Percentiles rank a stretch among this genome's conserved stretches.
phyloP scores from a whole-genome alignment of 2,329 filamentous ascomycete species.

The Hymenoscyphus fraxineus region DNA sequence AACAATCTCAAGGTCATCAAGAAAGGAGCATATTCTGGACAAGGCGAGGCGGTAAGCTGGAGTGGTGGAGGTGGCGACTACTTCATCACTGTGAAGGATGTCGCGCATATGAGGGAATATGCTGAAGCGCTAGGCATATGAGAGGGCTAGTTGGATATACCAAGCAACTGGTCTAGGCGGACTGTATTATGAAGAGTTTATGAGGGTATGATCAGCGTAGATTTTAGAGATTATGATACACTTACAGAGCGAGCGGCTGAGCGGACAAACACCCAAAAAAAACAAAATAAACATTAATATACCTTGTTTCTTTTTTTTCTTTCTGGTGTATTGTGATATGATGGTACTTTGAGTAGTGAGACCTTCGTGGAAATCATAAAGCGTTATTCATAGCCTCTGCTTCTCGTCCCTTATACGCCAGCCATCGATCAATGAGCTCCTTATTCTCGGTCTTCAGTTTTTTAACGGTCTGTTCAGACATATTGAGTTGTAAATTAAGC shows the following conservation, averaged over 20 bases:
- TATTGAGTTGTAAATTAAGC: constrained; percentile 80
- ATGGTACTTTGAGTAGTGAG: constrained; percentile 1
- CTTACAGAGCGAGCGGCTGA: constrained; percentile 3
- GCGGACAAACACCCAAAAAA: not conserved
- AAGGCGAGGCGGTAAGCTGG: constrained; percentile 77
- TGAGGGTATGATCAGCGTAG: constrained; percentile 11
- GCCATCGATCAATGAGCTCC: constrained; percentile 86
- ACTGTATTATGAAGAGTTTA: constrained; percentile 7
- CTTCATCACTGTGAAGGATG: constrained; percentile 73
- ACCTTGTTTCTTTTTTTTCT: not conserved
- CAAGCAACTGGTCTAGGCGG: not conserved
- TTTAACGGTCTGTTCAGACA: constrained; percentile 73
- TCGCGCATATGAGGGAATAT: constrained; percentile 17
- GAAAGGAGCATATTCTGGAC: constrained; percentile 62
- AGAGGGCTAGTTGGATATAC: not conserved
- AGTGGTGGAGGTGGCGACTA: constrained; percentile 79
- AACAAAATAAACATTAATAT: not conserved
- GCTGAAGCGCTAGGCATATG: constrained; percentile 2
- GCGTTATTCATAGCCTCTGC: constrained; percentile 77
- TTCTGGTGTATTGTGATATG: not conserved
- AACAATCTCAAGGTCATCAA: constrained; percentile 77
- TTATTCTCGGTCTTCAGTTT: constrained; percentile 78
- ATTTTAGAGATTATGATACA: constrained; percentile 9
- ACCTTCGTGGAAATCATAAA: constrained; percentile 32
- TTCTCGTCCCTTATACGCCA: constrained; percentile 81